These are phyloP conservation scores for Sporobolomyces pararoseus DNA, from an alignment of 768 basidiomycete genomes.

Conservation along the genomic window DNA sequence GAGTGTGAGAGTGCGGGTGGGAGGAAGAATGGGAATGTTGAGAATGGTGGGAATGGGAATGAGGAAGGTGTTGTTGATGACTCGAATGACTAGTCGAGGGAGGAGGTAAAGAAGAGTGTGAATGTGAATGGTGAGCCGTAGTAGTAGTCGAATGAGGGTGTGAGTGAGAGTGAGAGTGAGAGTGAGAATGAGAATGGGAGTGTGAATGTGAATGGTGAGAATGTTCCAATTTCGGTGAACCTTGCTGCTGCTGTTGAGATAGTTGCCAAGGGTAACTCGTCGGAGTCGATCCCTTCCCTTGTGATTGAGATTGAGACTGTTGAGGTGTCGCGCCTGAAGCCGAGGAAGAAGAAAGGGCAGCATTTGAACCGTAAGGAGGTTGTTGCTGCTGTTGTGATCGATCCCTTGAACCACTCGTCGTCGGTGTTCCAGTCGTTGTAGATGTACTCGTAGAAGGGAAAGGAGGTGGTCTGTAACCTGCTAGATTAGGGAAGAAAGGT, in stretches of 20 bases:
- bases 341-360: background rate
- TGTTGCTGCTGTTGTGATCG: background rate
- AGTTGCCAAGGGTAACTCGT: background rate
- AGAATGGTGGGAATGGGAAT: background rate
- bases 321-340: background rate
- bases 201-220: background rate
- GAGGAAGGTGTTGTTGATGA: background rate
- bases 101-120: background rate
- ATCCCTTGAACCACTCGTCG: too few species aligned
- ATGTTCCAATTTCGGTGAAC: background rate
- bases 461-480: conserved; percentile 11
- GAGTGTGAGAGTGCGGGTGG: background rate
- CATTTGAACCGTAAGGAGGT: conserved; percentile 6
- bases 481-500: conserved; percentile 16
- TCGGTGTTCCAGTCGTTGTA: too few species aligned
- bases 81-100: background rate
- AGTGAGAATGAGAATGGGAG: conserved; percentile 4
- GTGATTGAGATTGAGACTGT: background rate
- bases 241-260: background rate
- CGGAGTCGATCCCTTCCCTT: too few species aligned
- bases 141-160: background rate
- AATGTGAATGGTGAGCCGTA: background rate
- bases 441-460: background rate
- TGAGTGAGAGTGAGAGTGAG: background rate
- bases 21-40: background rate